Evolutionary conservation across 768 basidiomycete species (phyloP).

Genomic region (Collybiopsis confluens): DNA sequence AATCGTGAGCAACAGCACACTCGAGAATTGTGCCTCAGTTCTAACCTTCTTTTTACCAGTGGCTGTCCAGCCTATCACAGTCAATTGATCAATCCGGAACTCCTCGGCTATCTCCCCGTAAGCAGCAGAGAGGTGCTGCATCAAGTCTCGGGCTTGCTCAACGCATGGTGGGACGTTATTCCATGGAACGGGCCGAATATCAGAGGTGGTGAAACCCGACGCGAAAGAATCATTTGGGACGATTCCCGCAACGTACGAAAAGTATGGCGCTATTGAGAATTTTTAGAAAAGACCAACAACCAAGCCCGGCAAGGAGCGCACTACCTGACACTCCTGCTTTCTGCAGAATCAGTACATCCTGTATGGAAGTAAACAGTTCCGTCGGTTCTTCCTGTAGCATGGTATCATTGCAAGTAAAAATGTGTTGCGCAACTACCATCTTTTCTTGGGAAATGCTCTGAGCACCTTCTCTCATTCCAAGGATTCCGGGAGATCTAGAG

Average conservation of each 20-base stretch:
- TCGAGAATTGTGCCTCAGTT: no score
- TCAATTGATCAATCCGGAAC: neutral
- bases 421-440: constrained; percentile 17
- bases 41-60: constrained; percentile 1
- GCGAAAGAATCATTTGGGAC: neutral
- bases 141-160: constrained; percentile 14
- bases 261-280: neutral
- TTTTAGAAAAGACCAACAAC: neutral
- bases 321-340: neutral
- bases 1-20: neutral
- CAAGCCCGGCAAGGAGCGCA: neutral
- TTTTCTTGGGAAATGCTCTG: constrained; percentile 11
- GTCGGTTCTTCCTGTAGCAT: constrained; percentile 24
- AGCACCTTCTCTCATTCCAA: neutral
- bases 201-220: neutral
- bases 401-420: constrained; percentile 28
- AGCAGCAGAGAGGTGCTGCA: constrained; percentile 19
- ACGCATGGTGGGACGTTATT: constrained; percentile 12
- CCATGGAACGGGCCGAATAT: neutral
- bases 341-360: constrained; percentile 12
- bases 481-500: neutral
- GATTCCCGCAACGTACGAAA: neutral
- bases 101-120: constrained; percentile 19
- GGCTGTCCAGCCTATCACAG: constrained; percentile 2
- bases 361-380: constrained; percentile 20